These are phyloP conservation scores for Lactarius vividus DNA, from an alignment of 768 basidiomycete genomes.

Conservation along the genomic window DNA sequence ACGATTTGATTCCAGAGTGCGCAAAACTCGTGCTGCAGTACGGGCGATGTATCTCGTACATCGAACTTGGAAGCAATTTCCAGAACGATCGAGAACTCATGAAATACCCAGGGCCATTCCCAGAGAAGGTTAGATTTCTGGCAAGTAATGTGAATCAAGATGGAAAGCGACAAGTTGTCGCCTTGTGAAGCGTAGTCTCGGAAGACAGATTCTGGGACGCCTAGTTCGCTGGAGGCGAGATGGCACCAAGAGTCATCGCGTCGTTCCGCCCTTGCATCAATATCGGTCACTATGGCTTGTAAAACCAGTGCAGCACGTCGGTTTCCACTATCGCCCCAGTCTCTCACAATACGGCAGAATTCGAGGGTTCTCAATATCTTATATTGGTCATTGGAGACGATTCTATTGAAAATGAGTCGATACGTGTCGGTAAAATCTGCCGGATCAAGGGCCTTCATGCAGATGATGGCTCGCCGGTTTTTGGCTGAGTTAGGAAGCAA, in stretches of 20 bases:
- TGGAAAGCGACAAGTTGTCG: no score
- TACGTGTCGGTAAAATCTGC: background rate
- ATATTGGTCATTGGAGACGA: background rate
- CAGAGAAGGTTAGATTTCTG: no score
- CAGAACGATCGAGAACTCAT: no score
- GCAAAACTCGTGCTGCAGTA: no score
- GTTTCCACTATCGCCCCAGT: background rate
- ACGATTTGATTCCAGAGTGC: no score
- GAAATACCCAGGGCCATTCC: no score
- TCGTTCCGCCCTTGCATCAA: background rate
- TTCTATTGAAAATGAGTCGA: background rate
- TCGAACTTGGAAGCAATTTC: no score
- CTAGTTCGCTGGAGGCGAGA: background rate
- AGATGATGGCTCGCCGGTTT: background rate
- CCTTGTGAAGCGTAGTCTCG: background rate
- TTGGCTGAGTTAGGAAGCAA: background rate
- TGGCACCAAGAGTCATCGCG: background rate
- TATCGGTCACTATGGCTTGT: background rate
- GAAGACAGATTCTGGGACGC: background rate
- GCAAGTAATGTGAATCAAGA: no score
- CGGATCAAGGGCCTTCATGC: background rate
- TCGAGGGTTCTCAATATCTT: background rate
- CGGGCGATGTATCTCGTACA: no score
- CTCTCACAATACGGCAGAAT: background rate
- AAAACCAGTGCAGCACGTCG: background rate